Evolutionary conservation across 2,329 filamentous ascomycete genomes (phyloP).

Genomic region (Neonectria magnoliae): DNA sequence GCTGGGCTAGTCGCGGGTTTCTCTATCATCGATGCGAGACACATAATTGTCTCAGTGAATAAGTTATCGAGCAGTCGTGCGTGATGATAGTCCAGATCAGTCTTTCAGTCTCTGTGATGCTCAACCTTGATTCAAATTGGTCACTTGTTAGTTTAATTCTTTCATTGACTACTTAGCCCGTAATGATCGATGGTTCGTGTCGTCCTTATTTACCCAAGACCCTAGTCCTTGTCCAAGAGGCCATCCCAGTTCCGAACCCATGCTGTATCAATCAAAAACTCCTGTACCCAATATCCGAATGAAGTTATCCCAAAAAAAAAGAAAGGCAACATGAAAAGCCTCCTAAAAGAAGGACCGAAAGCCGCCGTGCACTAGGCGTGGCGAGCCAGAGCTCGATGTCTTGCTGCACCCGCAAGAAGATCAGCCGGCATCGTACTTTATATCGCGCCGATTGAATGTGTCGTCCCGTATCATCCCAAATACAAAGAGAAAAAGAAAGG

Average conservation of each 20-base stretch:
- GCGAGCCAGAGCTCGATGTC: constrained; percentile 33
- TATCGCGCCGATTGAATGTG: constrained; percentile 42
- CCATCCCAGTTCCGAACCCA: constrained; percentile 21
- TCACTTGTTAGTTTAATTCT: constrained; percentile 11
- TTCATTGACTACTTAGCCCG: constrained; percentile 34
- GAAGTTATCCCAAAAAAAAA: constrained; percentile 30
- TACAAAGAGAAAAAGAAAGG: constrained; percentile 9
- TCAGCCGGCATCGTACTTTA: constrained; percentile 38
- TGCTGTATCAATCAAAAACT: constrained; percentile 33
- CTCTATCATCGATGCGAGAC: background rate
- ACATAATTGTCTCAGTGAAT: background rate
- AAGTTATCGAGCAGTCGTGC: background rate
- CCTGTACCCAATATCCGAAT: constrained; percentile 38
- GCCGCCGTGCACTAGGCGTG: constrained; percentile 27
- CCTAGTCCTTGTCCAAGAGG: constrained; percentile 10
- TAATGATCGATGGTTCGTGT: constrained; percentile 37
- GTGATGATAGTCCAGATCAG: background rate
- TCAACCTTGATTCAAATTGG: constrained; percentile 8
- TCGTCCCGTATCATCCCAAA: constrained; percentile 27
- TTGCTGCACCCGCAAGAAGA: constrained; percentile 32
- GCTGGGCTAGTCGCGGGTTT: background rate
- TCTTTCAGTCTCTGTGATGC: background rate
- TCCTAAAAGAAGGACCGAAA: constrained; percentile 33
- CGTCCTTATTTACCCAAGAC: constrained; percentile 23
- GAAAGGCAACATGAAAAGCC: constrained; percentile 20